Percentiles rank a stretch among this genome's conserved stretches.
Evolutionary conservation across 805 yeast genomes (phyloP).

Genomic region (Schwanniomyces polymorphus): DNA sequence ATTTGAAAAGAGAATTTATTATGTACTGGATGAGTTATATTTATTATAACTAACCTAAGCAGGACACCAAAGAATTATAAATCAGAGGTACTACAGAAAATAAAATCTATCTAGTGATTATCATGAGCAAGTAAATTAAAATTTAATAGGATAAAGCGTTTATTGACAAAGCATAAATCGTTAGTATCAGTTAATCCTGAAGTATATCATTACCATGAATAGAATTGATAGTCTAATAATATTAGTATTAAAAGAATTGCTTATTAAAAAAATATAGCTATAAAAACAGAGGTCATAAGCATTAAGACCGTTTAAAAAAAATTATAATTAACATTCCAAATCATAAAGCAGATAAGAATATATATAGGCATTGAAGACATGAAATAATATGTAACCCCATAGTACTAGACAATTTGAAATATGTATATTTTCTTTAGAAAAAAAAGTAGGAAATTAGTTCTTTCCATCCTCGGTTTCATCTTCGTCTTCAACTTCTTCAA

Average conservation of each 20-base stretch:
- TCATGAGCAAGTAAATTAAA: not conserved
- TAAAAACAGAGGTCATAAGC: not conserved
- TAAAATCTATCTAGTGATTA: no score
- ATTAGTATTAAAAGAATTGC: not conserved
- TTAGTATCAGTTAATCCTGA: not conserved
- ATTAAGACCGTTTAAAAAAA: not conserved
- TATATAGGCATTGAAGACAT: not conserved
- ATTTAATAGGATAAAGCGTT: constrained; percentile 1
- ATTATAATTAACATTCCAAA: not conserved
- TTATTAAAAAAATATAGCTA: not conserved
- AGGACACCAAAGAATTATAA: no score
- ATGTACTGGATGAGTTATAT: no score
- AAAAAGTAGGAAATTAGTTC: constrained; percentile 5
- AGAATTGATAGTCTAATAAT: not conserved
- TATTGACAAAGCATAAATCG: constrained; percentile 5
- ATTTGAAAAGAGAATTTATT: no score
- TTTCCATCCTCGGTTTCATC: constrained; percentile 13
- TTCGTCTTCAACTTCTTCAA: constrained; percentile 32
- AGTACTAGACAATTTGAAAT: not conserved
- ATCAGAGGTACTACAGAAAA: no score
- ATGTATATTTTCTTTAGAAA: not conserved
- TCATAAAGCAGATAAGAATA: not conserved
- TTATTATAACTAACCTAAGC: no score
- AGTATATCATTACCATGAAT: not conserved
- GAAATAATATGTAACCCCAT: not conserved